phyloP scores from a whole-genome alignment of 202 grass and related monocot species.

The Brachypodium distachyon region DNA sequence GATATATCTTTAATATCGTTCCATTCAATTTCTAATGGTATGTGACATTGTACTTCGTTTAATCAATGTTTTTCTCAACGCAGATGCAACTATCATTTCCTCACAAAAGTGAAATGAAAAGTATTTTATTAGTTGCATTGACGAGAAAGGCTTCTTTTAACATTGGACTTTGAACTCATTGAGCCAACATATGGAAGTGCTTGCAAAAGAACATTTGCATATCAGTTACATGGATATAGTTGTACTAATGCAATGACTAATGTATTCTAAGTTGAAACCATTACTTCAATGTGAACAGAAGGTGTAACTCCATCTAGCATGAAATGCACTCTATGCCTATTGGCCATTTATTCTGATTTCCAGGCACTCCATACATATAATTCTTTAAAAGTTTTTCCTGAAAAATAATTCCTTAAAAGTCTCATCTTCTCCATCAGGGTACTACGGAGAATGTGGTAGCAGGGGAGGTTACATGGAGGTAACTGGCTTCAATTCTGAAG shows the following conservation, averaged over 20 bases:
- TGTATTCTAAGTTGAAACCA: background rate
- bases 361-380: no score
- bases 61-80: background rate
- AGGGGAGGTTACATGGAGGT: constrained; percentile 65
- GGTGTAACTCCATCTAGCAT: background rate
- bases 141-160: background rate
- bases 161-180: background rate
- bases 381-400: no score
- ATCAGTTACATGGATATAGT: background rate
- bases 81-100: background rate
- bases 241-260: background rate
- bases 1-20: constrained; percentile 59
- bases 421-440: constrained; percentile 16
- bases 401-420: background rate
- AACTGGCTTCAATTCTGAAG: constrained; percentile 43
- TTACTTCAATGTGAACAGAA: background rate
- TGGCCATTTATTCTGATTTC: background rate
- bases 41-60: background rate
- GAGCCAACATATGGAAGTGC: background rate
- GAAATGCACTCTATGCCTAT: background rate
- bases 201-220: background rate
- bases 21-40: constrained; percentile 86
- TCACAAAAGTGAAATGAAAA: background rate
- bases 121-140: background rate
- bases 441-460: constrained; percentile 62